These are phyloP conservation scores for Aspergillus sojae DNA, from an alignment of 2,329 filamentous ascomycete genomes.

Conservation along the genomic window DNA sequence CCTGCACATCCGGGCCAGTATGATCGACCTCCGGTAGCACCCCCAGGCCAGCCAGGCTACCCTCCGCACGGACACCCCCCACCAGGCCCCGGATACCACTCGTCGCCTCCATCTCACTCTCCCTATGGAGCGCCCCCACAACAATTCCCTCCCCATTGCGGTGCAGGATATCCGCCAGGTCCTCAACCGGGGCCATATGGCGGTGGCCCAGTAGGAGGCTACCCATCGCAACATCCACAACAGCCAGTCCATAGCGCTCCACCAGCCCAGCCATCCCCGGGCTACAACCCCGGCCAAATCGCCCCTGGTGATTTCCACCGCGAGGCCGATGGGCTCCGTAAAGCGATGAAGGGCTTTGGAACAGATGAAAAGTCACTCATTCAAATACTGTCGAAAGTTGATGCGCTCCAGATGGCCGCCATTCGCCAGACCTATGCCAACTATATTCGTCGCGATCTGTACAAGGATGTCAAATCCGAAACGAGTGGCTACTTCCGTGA, in stretches of 20 bases:
- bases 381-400: conserved; percentile 67
- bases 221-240: conserved; percentile 36
- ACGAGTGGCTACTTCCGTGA: conserved; percentile 73
- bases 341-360: conserved; percentile 91
- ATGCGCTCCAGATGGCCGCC: conserved; percentile 74
- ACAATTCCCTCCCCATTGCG: conserved; percentile 20
- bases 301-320: conserved; percentile 67
- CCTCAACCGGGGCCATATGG: conserved; percentile 33
- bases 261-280: conserved; percentile 68
- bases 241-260: conserved; percentile 26
- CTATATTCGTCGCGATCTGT: conserved; percentile 67
- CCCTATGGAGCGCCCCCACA: conserved; percentile 19
- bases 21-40: conserved; percentile 26
- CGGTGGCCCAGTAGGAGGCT: conserved; percentile 15
- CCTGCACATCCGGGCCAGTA: conserved; percentile 13
- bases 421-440: conserved; percentile 69
- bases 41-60: conserved; percentile 34
- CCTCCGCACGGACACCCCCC: conserved; percentile 26
- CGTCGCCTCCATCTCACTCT: conserved; percentile 19
- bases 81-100: conserved; percentile 9
- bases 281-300: conserved; percentile 72
- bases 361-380: conserved; percentile 83
- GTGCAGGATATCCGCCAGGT: conserved; percentile 23
- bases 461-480: conserved; percentile 76
- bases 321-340: conserved; percentile 72